Evolutionary conservation across 2,329 filamentous ascomycete genomes (phyloP).

Genomic region (Rutstroemia sp.): DNA sequence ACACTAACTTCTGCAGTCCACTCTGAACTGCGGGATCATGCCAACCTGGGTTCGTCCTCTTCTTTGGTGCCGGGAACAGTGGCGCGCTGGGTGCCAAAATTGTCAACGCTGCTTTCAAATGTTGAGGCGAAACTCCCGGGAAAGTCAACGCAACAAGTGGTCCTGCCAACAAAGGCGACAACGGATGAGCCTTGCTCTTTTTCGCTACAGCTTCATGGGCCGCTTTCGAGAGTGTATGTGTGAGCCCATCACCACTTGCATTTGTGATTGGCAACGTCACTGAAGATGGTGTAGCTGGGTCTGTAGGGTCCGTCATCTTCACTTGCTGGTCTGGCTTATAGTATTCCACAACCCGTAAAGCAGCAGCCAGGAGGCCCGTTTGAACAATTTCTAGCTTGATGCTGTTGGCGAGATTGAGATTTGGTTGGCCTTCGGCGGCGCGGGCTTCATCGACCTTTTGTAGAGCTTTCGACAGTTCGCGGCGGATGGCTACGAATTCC

Average conservation of each 20-base stretch:
- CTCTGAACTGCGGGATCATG: conserved; percentile 72
- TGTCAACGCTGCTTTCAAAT: conserved; percentile 73
- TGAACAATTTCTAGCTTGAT: conserved; percentile 79
- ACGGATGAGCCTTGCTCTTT: conserved; percentile 44
- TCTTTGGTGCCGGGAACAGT: conserved; percentile 69
- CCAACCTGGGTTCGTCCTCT: conserved; percentile 71
- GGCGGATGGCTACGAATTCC: conserved; percentile 60
- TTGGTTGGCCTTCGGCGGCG: conserved; percentile 35
- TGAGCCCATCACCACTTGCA: conserved; percentile 31
- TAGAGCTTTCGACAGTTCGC: conserved; percentile 54
- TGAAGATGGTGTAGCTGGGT: conserved; percentile 19
- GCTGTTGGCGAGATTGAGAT: conserved; percentile 44
- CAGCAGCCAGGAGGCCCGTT: conserved; percentile 81
- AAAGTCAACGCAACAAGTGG: conserved; percentile 76
- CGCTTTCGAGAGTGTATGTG: conserved; percentile 49
- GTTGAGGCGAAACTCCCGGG: conserved; percentile 73
- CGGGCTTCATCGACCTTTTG: conserved; percentile 53
- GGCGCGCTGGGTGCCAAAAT: conserved; percentile 67
- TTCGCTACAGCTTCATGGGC: conserved; percentile 30
- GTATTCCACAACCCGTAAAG: conserved; percentile 80
- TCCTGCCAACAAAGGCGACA: conserved; percentile 72
- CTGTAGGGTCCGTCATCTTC: conserved; percentile 12
- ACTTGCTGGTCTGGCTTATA: conserved; percentile 46
- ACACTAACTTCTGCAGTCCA: conserved; percentile 77
- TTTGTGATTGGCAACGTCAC: conserved; percentile 13